Evolutionary conservation across 164 flowering plant species (phyloP).

Genomic region (Nymphaea colorata): DNA sequence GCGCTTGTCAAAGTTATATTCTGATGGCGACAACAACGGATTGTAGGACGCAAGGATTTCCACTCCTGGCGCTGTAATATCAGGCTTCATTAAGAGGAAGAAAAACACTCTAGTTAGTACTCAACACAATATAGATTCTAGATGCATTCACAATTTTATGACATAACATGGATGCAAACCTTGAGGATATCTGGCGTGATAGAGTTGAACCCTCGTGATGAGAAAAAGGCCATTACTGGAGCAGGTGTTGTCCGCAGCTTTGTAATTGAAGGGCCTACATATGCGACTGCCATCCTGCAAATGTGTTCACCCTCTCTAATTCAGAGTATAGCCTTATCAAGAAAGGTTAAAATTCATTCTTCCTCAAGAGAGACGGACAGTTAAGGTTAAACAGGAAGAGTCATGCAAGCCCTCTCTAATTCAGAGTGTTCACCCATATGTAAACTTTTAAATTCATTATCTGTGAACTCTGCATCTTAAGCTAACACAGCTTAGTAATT

Average conservation of each 20-base stretch:
- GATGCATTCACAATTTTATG: no score
- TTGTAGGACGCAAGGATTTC: constrained; percentile 51
- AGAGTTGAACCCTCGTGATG: constrained; percentile 37
- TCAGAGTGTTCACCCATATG: no score
- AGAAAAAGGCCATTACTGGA: constrained; percentile 33
- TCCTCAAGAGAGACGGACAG: no score
- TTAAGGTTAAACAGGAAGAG: no score
- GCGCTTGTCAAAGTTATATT: constrained; percentile 27
- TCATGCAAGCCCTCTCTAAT: no score
- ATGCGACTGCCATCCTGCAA: constrained; percentile 29
- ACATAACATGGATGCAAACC: constrained; percentile 6
- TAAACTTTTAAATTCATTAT: no score
- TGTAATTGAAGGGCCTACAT: constrained; percentile 21
- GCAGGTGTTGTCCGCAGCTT: constrained; percentile 22
- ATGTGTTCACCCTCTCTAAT: background rate
- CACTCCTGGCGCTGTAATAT: constrained; percentile 68
- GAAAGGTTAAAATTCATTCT: no score
- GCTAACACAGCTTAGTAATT: no score
- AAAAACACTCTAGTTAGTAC: no score
- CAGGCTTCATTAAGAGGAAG: constrained; percentile 30
- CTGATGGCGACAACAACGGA: constrained; percentile 34
- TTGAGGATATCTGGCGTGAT: constrained; percentile 35
- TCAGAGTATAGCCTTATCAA: no score
- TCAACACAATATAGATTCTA: no score
- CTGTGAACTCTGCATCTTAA: no score